These are phyloP conservation scores for Chaetomium sp. DNA, from an alignment of 2,329 filamentous ascomycete genomes.

Conservation along the genomic window DNA sequence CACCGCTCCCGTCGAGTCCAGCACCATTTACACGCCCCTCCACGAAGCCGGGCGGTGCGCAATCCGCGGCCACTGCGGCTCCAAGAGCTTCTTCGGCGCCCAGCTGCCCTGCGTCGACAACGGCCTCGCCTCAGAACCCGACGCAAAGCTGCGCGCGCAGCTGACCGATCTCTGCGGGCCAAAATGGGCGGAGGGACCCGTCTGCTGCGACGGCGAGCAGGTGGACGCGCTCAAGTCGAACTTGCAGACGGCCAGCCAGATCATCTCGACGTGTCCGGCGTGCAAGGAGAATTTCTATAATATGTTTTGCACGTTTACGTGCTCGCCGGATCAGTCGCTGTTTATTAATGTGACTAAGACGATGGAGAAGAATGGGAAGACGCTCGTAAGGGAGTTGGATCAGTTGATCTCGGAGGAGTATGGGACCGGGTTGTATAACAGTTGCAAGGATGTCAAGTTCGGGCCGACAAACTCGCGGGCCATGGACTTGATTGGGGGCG, in stretches of 20 bases:
- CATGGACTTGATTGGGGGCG: constrained; percentile 93
- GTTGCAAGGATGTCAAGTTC: constrained; percentile 98
- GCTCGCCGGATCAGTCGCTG: constrained; percentile 90
- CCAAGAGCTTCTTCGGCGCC: constrained; percentile 81
- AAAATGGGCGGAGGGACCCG: constrained; percentile 75
- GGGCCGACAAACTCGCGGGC: constrained; percentile 88
- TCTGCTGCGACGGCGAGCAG: constrained; percentile 83
- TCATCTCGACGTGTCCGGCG: constrained; percentile 89
- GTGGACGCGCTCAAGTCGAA: constrained; percentile 75
- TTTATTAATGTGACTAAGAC: constrained; percentile 89
- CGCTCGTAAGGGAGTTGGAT: constrained; percentile 79
- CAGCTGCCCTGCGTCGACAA: constrained; percentile 93
- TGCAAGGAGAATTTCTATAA: constrained; percentile 99
- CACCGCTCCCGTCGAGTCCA: too few species aligned
- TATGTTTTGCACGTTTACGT: constrained; percentile 95
- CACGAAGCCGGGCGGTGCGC: constrained; percentile 87
- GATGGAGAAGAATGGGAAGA: constrained; percentile 51
- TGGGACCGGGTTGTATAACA: constrained; percentile 84
- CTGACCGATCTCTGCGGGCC: constrained; percentile 79
- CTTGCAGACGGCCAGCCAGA: constrained; percentile 76
- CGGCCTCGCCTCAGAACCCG: constrained; percentile 67
- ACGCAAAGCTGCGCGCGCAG: constrained; percentile 64
- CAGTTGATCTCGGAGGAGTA: constrained; percentile 82
- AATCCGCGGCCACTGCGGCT: constrained; percentile 85
- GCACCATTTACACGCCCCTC: constrained; percentile 43